Evolutionary conservation across 2,329 filamentous ascomycete genomes (phyloP).

Genomic region (Paraconiothyrium brasiliense): DNA sequence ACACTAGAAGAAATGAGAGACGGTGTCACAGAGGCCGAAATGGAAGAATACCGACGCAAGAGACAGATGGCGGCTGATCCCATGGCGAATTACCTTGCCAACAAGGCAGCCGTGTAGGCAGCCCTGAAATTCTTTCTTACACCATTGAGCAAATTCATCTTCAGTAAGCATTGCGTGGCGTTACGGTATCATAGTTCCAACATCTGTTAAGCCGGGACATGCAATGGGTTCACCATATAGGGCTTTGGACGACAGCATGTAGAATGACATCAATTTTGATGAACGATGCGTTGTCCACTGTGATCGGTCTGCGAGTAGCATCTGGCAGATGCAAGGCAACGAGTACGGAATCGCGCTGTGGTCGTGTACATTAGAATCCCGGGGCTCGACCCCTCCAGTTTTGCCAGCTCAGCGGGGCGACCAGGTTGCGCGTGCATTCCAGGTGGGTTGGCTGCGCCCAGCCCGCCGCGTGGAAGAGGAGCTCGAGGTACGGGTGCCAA

Average conservation of each 20-base stretch:
- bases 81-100: constrained; percentile 83
- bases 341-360: constrained; percentile 23
- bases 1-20: constrained; percentile 81
- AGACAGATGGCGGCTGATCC: constrained; percentile 79
- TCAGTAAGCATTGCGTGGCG: constrained; percentile 46
- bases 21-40: constrained; percentile 81
- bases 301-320: constrained; percentile 36
- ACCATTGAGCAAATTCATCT: constrained; percentile 5
- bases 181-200: constrained; percentile 35
- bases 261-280: constrained; percentile 47
- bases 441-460: background rate
- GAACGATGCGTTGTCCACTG: constrained; percentile 47
- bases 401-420: constrained; percentile 9
- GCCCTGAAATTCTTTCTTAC: background rate
- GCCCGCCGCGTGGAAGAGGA: background rate
- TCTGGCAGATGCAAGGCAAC: constrained; percentile 27
- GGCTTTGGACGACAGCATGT: constrained; percentile 23
- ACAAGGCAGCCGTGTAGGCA: constrained; percentile 67
- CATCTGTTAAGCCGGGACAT: constrained; percentile 25
- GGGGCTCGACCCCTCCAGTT: constrained; percentile 4
- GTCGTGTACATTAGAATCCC: background rate
- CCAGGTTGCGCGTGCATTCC: constrained; percentile 8
- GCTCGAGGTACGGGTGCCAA: constrained; percentile 4
- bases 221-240: background rate
- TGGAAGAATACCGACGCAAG: constrained; percentile 85